Conservation (phyloP, 805 yeast genomes). For the Candida parachauliodes region DNA sequence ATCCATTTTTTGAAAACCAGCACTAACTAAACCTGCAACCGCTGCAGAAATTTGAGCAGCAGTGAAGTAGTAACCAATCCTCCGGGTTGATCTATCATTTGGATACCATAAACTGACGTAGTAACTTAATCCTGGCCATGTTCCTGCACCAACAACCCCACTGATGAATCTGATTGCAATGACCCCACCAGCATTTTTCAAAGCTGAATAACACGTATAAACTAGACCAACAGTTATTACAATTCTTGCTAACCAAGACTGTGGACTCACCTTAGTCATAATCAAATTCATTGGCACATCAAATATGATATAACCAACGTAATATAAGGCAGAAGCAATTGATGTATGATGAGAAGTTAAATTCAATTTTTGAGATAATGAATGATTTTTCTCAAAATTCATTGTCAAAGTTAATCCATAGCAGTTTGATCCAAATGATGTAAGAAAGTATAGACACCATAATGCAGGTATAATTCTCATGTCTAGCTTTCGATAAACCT, state of each 20-base stretch:
- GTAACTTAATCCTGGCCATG: slow-evolving; percentile 89
- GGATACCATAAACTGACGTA: slow-evolving; percentile 86
- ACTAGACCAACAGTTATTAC: slow-evolving; percentile 75
- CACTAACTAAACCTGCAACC: slow-evolving; percentile 82
- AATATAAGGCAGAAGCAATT: slow-evolving; percentile 75
- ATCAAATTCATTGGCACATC: slow-evolving; percentile 85
- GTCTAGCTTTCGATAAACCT: slow-evolving; percentile 61
- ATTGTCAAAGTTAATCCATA: slow-evolving; percentile 79
- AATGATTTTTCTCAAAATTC: slow-evolving; percentile 62
- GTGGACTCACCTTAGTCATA: slow-evolving; percentile 83
- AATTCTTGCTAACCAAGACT: slow-evolving; percentile 79
- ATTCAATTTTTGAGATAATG: slow-evolving; percentile 49
- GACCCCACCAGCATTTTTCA: slow-evolving; percentile 54
- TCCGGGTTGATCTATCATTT: slow-evolving; percentile 63
- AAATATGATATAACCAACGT: slow-evolving; percentile 78
- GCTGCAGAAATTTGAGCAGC: slow-evolving; percentile 91
- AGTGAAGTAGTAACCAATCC: slow-evolving; percentile 86
- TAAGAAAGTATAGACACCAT: slow-evolving; percentile 74
- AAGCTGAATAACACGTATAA: slow-evolving; percentile 67
- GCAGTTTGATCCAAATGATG: slow-evolving; percentile 74
- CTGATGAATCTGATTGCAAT: slow-evolving; percentile 69
- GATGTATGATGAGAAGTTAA: slow-evolving; percentile 58
- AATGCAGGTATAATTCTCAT: slow-evolving; percentile 74
- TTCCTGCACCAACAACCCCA: slow-evolving; percentile 79
- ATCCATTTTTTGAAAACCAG: slow-evolving; percentile 85